Evolutionary conservation across 2,329 filamentous ascomycete genomes (phyloP).

Genomic region (Fusarium metavorans): DNA sequence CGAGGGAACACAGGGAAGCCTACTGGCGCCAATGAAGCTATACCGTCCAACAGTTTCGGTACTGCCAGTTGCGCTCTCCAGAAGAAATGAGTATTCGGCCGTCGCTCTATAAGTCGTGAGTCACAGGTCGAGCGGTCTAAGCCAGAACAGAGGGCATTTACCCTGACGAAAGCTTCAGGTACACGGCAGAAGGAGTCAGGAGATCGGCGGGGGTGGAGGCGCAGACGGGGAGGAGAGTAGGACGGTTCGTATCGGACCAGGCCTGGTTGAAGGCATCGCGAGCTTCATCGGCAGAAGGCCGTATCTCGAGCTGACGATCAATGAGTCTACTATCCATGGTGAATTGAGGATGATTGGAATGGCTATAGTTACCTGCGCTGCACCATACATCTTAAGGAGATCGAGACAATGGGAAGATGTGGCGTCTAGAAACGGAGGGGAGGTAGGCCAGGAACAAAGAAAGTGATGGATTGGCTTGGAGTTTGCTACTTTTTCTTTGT

Average conservation of each 20-base stretch:
- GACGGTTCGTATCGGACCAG: constrained; percentile 42
- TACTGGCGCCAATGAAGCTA: constrained; percentile 86
- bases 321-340: neutral
- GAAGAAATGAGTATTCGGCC: constrained; percentile 89
- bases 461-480: constrained; percentile 10
- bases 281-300: constrained; percentile 45
- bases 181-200: constrained; percentile 93
- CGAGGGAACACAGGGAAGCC: constrained; percentile 2
- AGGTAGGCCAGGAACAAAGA: neutral
- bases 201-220: constrained; percentile 91
- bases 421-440: neutral
- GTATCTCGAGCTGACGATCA: constrained; percentile 41
- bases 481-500: constrained; percentile 24
- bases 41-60: constrained; percentile 95
- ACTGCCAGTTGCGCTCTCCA: constrained; percentile 85
- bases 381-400: constrained; percentile 35
- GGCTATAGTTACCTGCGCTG: constrained; percentile 35
- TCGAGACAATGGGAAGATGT: neutral
- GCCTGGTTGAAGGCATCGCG: constrained; percentile 42
- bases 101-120: constrained; percentile 43
- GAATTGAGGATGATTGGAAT: neutral
- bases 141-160: constrained; percentile 23
- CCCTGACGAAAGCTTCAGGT: constrained; percentile 78
- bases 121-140: constrained; percentile 21
- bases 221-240: constrained; percentile 85